Percentiles rank a stretch among this genome's conserved stretches.
Conservation (phyloP, 768 basidiomycete species). For the Multifurca ochricompacta region DNA sequence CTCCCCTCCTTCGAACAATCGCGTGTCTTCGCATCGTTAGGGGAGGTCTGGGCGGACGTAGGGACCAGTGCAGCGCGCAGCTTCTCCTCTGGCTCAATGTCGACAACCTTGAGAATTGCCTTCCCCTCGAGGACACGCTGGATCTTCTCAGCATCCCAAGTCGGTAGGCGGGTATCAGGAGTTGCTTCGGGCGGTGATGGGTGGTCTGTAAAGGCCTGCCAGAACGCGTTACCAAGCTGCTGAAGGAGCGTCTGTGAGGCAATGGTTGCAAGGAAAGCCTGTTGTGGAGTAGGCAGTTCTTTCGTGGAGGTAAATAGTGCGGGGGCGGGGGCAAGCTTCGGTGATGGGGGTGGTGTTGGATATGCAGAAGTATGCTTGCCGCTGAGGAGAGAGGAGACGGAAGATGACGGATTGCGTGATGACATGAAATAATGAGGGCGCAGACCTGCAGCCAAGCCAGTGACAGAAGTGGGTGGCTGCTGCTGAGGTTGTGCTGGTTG, state of each 20-base stretch:
- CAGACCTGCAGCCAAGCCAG: constrained; percentile 25
- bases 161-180: constrained; percentile 12
- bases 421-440: constrained; percentile 33
- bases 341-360: constrained; percentile 39
- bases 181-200: constrained; percentile 21
- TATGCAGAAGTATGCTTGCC: constrained; percentile 36
- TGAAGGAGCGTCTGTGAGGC: constrained; percentile 69
- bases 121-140: constrained; percentile 74
- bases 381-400: constrained; percentile 32
- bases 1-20: constrained; percentile 4
- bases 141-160: constrained; percentile 69
- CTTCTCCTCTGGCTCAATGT: constrained; percentile 43
- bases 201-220: constrained; percentile 80
- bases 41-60: background rate
- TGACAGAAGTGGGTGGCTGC: constrained; percentile 20
- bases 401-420: constrained; percentile 17
- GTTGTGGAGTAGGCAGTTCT: constrained; percentile 27
- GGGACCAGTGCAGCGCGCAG: background rate
- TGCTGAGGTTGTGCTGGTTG: constrained; percentile 35
- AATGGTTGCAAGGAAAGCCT: constrained; percentile 57
- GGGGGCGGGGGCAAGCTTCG: constrained; percentile 28
- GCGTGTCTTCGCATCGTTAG: background rate
- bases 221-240: constrained; percentile 73
- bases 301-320: constrained; percentile 27
- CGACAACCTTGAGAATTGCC: constrained; percentile 71